Evolutionary conservation across 1,139 yeast genomes (phyloP), one percentile per base, ranked within the genome.

Genomic region (Saccharomycopsis crataegensis): DNA sequence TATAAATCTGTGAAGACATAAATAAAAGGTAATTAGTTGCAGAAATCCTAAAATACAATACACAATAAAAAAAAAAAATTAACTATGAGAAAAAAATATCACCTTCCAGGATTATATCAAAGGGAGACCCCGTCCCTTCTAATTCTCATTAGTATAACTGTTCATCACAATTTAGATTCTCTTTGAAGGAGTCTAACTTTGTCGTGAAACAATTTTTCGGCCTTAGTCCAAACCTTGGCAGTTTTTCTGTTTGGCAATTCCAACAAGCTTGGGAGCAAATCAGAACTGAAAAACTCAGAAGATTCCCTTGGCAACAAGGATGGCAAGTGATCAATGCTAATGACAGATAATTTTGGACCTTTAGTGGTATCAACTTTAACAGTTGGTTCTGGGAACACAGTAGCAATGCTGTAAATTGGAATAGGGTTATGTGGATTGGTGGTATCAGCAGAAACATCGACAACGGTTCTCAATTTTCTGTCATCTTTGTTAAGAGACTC

Each of bases 401-500:
- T 93, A 55, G 96, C 95, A 61, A 88, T 76, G 38, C 80, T 76
- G 71, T 93, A 94, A 55, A 93, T 93, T 60, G 99, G 99, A 59
- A 93, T 80, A 58, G 99, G 99, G 73, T 93, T 93, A 75, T 90
- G 94, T 58, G 98, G 98, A 70, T 93, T 94, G 55, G 99, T 93
- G 51, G 98, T 93, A 72, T 94, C 99, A 57, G 99, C 99, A 56
- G 96, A 88, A 56, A 93, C 99, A 70, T 93, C 99, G 52, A 93
- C 97, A 60, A 94, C 89, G 22, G 94, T 88, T 69, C 93, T 83
- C 67, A 93, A 79, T 62, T 78, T 83, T 80, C 99, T 87, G 52
- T 67, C 62, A 38, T 70, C 66, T 55, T 69, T 71, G 71, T 86
- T 86, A 68, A 93, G 78, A 58, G 79, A 69, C 40, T 86, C 87